Base-by-base conservation (phyloP, 2,329 filamentous ascomycete genomes). In the Aspergillus neoniger region DNA sequence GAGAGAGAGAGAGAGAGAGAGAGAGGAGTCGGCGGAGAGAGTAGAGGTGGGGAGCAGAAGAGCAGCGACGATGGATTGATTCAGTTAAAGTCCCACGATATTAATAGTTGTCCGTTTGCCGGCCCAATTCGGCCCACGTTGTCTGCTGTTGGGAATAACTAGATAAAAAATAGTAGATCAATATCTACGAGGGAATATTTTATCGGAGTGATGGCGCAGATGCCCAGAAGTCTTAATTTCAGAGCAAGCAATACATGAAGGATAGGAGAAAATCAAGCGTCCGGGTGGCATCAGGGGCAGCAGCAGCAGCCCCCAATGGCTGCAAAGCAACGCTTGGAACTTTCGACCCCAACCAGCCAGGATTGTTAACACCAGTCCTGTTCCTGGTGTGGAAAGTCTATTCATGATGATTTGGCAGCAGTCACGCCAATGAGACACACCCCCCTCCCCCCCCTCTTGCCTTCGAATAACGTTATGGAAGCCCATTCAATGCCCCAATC, bases 21-120 rank as follows among this genome's bases (percentile, higher is more conserved):
- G 36, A 51, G 48, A 30, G 50, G 15, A 47, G 57, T 54, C 30
- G 57, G 28, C 28, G 28, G 28, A 28, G 28, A 28, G 25, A 54
- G 57, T 55, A 57, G 60, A 60, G 58, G 63, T 61, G 62, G 39
- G 28, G 17, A 47, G 43, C 43, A 47, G 8, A 21, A 47, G 1
- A 21, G 19, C 10, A 21, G 43, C 17, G 12, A 21, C 4, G 43
- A 47, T 43, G 39, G 39, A 43, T 19, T 43, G 39, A 43, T 19
- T 17, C 17, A 21, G 19, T 19, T 43, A 14, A 19, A 44, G 12
- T 23, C 21, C 10, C 41, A 21, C 41, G 41, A 12, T 44, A 44
- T 44, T 21, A 43, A 43, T 43, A 43, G 39, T 23, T 21, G 17
- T 21, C 41, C 41, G 19, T 5, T 10, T 21, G 21, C 41, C 19